Percentiles rank a stretch among this genome's conserved stretches.
Conservation (phyloP, 352 stramenopile species). For the Phytophthora pini region DNA sequence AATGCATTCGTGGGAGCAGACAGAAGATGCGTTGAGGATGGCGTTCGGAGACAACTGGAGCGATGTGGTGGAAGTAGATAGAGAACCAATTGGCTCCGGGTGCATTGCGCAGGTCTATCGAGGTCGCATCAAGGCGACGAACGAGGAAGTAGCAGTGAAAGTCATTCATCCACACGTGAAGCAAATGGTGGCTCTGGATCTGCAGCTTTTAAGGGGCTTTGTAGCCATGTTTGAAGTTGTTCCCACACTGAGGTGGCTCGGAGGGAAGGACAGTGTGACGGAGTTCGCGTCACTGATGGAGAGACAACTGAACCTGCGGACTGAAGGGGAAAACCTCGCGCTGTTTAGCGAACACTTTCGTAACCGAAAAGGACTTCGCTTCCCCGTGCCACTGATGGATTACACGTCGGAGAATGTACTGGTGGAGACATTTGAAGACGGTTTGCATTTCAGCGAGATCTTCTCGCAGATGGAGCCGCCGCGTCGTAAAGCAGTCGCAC, state of each 20-base stretch:
- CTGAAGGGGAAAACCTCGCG: slow-evolving; percentile 91
- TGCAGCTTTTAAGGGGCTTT: slow-evolving; percentile 76
- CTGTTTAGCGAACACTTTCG: slow-evolving; percentile 83
- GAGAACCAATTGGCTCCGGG: slow-evolving; percentile 87
- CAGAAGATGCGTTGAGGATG: slow-evolving; percentile 74
- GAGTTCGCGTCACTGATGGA: slow-evolving; percentile 91
- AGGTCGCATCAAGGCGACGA: slow-evolving; percentile 68
- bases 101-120: slow-evolving; percentile 96
- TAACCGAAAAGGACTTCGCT: slow-evolving; percentile 63
- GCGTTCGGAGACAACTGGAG: slow-evolving; percentile 90
- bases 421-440: slow-evolving; percentile 91
- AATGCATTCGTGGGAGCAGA: slow-evolving; percentile 91
- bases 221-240: slow-evolving; percentile 73
- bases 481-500: slow-evolving; percentile 69
- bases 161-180: slow-evolving; percentile 94
- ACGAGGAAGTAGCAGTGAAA: slow-evolving; percentile 90
- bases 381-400: slow-evolving; percentile 76
- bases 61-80: slow-evolving; percentile 59
- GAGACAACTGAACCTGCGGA: slow-evolving; percentile 91
- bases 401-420: slow-evolving; percentile 87
- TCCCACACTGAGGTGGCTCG: slow-evolving; percentile 71
- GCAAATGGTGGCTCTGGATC: slow-evolving; percentile 87
- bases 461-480: slow-evolving; percentile 50
- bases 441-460: slow-evolving; percentile 79
- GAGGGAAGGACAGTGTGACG: slow-evolving; percentile 78